Conservation (phyloP, 2,329 filamentous ascomycete genomes). For the Chaetomium strumarium region DNA sequence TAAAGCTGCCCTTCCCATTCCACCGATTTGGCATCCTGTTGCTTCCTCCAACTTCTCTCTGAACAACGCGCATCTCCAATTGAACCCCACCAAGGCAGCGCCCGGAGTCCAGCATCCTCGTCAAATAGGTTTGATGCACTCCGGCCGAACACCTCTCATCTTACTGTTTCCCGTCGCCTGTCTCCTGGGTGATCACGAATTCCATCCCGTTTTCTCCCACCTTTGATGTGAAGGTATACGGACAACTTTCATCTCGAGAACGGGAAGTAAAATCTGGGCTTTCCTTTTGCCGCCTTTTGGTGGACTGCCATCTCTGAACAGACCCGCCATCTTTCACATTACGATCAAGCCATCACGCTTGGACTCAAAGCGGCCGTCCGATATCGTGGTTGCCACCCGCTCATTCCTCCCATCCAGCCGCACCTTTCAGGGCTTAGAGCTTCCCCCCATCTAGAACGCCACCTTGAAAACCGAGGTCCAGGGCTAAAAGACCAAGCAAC, state of each 20-base stretch:
- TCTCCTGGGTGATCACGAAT: not conserved
- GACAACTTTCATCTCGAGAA: not conserved
- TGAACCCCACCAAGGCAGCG: too few relatives aligned
- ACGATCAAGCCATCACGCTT: constrained; percentile 21
- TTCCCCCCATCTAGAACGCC: constrained; percentile 36
- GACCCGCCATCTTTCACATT: not conserved
- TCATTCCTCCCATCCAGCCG: constrained; percentile 42
- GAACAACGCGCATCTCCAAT: too few relatives aligned
- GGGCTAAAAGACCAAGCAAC: constrained; percentile 49
- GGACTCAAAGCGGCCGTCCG: constrained; percentile 43
- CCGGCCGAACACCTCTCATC: too few relatives aligned
- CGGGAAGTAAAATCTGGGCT: not conserved
- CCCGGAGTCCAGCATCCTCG: too few relatives aligned
- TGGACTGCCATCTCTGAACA: not conserved
- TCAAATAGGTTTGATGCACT: too few relatives aligned
- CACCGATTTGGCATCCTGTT: too few relatives aligned
- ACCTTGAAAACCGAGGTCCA: constrained; percentile 42
- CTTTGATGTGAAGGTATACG: constrained; percentile 1
- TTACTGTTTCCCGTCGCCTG: too few relatives aligned
- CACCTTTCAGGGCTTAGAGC: too few relatives aligned
- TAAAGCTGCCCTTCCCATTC: not conserved
- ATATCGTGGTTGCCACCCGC: constrained; percentile 48
- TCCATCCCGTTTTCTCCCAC: not conserved
- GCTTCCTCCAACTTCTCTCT: too few relatives aligned
- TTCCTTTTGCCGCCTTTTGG: not conserved